Percentiles rank a stretch among this genome's conserved stretches.
Conservation (phyloP, 164 flowering plant genomes). For the Stephania yunnanensis region DNA sequence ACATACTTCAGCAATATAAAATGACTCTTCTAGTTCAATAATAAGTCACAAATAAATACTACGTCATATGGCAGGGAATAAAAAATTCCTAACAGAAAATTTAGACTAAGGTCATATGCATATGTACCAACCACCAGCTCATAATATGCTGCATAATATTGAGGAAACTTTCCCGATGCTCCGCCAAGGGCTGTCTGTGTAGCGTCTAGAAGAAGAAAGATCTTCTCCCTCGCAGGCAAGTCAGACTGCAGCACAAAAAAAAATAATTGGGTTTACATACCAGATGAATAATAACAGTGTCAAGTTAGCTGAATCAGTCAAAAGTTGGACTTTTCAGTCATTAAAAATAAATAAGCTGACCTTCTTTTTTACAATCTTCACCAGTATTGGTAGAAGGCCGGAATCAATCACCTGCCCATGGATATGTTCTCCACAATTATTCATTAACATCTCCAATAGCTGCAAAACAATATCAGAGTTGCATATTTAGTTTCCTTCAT, state of each 20-base stretch:
- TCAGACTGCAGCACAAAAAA: slow-evolving; percentile 49
- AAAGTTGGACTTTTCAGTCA: neutral
- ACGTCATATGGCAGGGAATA: neutral
- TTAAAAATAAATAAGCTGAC: slow-evolving; percentile 23
- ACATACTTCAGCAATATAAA: neutral
- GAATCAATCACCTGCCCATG: slow-evolving; percentile 72
- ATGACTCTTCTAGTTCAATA: neutral
- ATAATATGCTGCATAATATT: slow-evolving; percentile 79
- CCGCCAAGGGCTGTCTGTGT: slow-evolving; percentile 96
- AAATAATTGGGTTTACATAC: neutral
- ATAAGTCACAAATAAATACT: neutral
- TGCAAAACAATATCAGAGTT: slow-evolving; percentile 26
- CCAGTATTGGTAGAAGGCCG: slow-evolving; percentile 69
- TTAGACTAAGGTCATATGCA: neutral
- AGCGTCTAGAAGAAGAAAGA: slow-evolving; percentile 93
- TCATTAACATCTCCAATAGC: slow-evolving; percentile 94
- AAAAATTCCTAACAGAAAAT: neutral
- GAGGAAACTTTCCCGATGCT: slow-evolving; percentile 85
- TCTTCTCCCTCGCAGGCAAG: slow-evolving; percentile 72
- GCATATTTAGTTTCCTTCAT: slow-evolving; percentile 1
- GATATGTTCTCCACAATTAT: slow-evolving; percentile 83
- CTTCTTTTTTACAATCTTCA: slow-evolving; percentile 98
- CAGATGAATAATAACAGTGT: neutral
- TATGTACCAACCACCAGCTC: slow-evolving; percentile 87
- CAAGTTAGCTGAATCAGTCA: neutral